These are phyloP conservation scores for Colletotrichum sp. DNA, from an alignment of 2,329 filamentous ascomycete species.

Conservation along the genomic window DNA sequence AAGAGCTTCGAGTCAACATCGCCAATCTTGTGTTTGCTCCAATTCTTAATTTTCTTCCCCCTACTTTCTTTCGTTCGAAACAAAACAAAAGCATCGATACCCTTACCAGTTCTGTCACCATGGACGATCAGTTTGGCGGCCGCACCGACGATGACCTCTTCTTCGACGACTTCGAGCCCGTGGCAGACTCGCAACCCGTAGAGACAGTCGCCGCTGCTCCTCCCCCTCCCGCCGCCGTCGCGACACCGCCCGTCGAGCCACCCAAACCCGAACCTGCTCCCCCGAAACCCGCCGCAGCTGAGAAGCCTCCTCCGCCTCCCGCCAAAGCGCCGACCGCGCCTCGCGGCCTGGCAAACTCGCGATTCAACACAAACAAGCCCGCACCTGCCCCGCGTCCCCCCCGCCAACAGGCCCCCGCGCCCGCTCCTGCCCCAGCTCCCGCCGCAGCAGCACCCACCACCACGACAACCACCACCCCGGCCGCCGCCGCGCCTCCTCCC, in stretches of 20 bases:
- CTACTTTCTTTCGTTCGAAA: background rate
- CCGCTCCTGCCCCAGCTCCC: background rate
- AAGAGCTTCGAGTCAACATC: slow-evolving; percentile 3
- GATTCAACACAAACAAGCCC: slow-evolving; percentile 11
- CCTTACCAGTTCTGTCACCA: slow-evolving; percentile 27
- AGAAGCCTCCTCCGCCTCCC: background rate
- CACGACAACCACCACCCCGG: background rate
- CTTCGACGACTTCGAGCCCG: slow-evolving; percentile 65
- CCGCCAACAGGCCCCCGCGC: slow-evolving; percentile 2
- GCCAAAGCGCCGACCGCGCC: background rate
- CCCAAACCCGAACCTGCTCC: background rate
- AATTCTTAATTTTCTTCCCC: background rate
- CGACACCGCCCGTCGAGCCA: background rate
- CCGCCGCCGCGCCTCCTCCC: background rate
- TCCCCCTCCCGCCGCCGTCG: slow-evolving; percentile 1
- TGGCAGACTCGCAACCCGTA: background rate
- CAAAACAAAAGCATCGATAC: background rate
- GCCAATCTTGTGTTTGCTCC: background rate
- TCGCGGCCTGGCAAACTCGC: slow-evolving; percentile 7
- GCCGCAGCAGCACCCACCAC: background rate
- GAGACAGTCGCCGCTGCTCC: background rate
- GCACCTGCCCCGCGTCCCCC: slow-evolving; percentile 12
- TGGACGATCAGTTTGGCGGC: slow-evolving; percentile 67
- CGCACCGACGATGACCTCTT: slow-evolving; percentile 68
- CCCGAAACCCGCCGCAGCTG: background rate